Base-by-base conservation (phyloP, 257 asterid species). In the Solanum chiquidenum region DNA sequence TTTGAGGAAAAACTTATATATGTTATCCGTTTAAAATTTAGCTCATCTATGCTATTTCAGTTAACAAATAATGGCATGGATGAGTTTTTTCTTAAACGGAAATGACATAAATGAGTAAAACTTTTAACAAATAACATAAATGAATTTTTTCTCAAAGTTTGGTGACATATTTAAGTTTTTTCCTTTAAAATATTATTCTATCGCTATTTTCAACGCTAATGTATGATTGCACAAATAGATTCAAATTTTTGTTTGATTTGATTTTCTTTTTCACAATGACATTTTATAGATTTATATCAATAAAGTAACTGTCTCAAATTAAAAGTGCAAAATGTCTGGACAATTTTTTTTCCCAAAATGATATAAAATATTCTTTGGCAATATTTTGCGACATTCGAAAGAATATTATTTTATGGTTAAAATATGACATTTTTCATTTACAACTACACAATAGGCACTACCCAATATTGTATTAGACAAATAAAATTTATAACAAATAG, bases 111-210 rank as follows among this genome's bases (percentile, higher is more conserved):
- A 44, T 44, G 52, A 4, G 1, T 0, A 3, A 49, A 49, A 2
- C 7, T 0, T 49, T 49, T 49, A 0, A 14, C 0, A 16, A 12
- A 44, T 44, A 0, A 49, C 3, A 49, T 49, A 49, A 49, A 14
- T 49, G 0, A 52, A 52, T 1, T 0, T 52, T 52, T 52, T 14
- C 0, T 52, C 23, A 49, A 2, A 14, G 23, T 0, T 52, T 0
- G 3, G 5, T 16, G 23, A 5, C 23, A 16, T 52, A 49, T 52
- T 52, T 5, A 0, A 52, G 0, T 13, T 16, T 52, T 52, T 52
- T 1, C 0, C 0, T 52, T 14, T 52, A 58, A 20, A 55, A 58
- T 21, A 21, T 58, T 7, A 58, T 8, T 58, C n/a, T 0, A 55
- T 55, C n/a, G 7, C 25, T 20, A 20, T 55, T 20, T 20, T 1